A percentile compares a stretch with the other conserved stretches of the same genome.
Conservation (phyloP, 331 rosid species). For the Pyracantha coccinea region DNA sequence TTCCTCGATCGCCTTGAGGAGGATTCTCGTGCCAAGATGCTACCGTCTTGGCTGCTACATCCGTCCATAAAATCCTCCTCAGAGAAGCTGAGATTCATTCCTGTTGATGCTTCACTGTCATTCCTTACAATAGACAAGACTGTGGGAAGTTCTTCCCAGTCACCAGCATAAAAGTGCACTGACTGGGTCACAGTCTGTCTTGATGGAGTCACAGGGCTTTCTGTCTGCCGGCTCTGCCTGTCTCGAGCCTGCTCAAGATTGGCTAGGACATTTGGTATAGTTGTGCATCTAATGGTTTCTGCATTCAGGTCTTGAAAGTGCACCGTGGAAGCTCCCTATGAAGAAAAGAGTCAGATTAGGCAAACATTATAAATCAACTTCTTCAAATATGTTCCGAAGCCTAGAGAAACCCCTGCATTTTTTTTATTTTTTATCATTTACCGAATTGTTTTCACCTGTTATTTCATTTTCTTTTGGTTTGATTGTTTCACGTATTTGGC, state of each 20-base stretch:
- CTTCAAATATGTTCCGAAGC: neutral
- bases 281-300: conserved; percentile 85
- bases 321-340: conserved; percentile 81
- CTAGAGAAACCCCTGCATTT: neutral
- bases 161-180: conserved; percentile 88
- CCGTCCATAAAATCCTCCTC: conserved; percentile 97
- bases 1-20: conserved; percentile 82
- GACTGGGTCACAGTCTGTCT: conserved; percentile 67
- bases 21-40: conserved; percentile 68
- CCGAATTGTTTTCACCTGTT: neutral
- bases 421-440: neutral
- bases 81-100: conserved; percentile 84
- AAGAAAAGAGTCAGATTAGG: conserved; percentile 13
- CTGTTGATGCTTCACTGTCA: conserved; percentile 66
- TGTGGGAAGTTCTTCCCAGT: conserved; percentile 88
- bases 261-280: conserved; percentile 88
- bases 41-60: conserved; percentile 94
- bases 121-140: conserved; percentile 68
- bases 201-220: conserved; percentile 90
- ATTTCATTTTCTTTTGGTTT: neutral
- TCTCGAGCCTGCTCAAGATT: conserved; percentile 98
- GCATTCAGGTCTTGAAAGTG: conserved; percentile 93
- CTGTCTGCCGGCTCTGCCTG: conserved; percentile 79
- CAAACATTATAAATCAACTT: neutral
- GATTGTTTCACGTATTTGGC: neutral